Percentiles rank a stretch among this genome's conserved stretches.
Evolutionary conservation across 306 rosid species (phyloP).

Genomic region (Trifolium dubium): DNA sequence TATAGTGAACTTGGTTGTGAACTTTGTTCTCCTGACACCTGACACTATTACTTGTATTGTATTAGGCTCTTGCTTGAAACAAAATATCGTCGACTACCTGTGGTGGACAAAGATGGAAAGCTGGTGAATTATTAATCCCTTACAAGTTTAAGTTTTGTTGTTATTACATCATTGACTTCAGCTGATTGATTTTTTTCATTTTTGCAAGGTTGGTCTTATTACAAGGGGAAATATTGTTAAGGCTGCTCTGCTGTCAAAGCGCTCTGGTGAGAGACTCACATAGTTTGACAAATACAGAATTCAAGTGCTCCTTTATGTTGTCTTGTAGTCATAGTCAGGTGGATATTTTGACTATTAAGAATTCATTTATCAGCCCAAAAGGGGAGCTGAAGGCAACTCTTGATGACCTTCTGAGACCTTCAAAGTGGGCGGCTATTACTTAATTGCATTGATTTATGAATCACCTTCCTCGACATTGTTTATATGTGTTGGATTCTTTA

Average conservation of each 20-base stretch:
- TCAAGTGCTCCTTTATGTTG: constrained; percentile 2
- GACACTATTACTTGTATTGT: constrained; percentile 21
- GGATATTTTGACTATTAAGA: constrained; percentile 21
- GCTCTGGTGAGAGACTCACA: constrained; percentile 44
- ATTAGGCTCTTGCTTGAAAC: constrained; percentile 90
- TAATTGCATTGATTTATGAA: constrained; percentile 28
- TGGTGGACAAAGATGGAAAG: constrained; percentile 77
- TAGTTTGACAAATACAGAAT: constrained; percentile 20
- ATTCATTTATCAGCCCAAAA: constrained; percentile 21
- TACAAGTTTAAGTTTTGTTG: constrained; percentile 12
- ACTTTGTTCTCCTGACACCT: background rate
- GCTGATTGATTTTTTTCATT: constrained; percentile 46
- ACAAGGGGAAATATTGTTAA: constrained; percentile 88
- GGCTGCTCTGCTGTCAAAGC: constrained; percentile 88
- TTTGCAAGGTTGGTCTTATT: constrained; percentile 79
- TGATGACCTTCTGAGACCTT: constrained; percentile 23
- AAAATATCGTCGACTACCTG: constrained; percentile 85
- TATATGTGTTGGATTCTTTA: constrained; percentile 29
- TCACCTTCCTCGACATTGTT: constrained; percentile 34
- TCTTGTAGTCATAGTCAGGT: constrained; percentile 27
- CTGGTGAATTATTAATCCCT: constrained; percentile 57
- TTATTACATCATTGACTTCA: constrained; percentile 12
- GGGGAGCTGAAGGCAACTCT: constrained; percentile 38
- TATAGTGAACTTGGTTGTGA: background rate
- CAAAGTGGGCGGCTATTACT: constrained; percentile 27